Percentiles rank a stretch among this genome's conserved stretches.
Evolutionary conservation across 306 rosid genomes (phyloP).

Genomic region (Delonix regia): DNA sequence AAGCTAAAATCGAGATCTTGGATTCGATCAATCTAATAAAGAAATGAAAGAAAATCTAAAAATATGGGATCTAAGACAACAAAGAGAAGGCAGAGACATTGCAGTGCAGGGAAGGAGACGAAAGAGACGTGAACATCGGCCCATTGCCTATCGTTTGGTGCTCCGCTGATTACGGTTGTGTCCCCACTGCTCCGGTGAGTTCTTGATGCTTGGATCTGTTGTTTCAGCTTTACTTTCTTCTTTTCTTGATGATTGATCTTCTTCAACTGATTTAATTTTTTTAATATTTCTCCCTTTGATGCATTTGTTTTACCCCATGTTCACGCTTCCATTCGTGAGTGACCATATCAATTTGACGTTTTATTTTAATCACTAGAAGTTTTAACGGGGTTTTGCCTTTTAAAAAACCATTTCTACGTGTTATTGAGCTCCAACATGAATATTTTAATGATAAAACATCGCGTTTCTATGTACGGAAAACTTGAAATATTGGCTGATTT

Average conservation of each 20-base stretch:
- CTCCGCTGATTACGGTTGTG: slow-evolving; percentile 49
- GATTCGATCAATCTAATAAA: neutral
- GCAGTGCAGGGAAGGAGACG: slow-evolving; percentile 6
- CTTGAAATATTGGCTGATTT: slow-evolving; percentile 19
- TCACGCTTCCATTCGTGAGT: slow-evolving; percentile 3
- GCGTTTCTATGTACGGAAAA: slow-evolving; percentile 1
- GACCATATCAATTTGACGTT: slow-evolving; percentile 14
- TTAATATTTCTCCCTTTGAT: neutral
- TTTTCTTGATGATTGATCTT: neutral
- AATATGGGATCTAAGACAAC: slow-evolving; percentile 22
- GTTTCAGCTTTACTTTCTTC: neutral
- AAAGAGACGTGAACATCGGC: slow-evolving; percentile 36
- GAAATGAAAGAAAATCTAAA: slow-evolving; percentile 10
- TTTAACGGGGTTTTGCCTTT: neutral
- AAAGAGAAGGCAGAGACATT: neutral
- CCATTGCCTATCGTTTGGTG: slow-evolving; percentile 30
- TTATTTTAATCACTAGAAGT: slow-evolving; percentile 18
- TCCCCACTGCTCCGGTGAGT: slow-evolving; percentile 36
- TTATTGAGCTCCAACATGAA: slow-evolving; percentile 23
- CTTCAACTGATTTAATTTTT: neutral
- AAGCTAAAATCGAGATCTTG: slow-evolving; percentile 5
- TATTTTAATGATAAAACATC: neutral
- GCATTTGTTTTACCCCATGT: slow-evolving; percentile 29
- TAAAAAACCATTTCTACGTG: neutral
- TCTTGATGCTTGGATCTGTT: slow-evolving; percentile 19